phyloP scores from a whole-genome alignment of 176 grass and related monocot genomes.

The Areca catechu region DNA sequence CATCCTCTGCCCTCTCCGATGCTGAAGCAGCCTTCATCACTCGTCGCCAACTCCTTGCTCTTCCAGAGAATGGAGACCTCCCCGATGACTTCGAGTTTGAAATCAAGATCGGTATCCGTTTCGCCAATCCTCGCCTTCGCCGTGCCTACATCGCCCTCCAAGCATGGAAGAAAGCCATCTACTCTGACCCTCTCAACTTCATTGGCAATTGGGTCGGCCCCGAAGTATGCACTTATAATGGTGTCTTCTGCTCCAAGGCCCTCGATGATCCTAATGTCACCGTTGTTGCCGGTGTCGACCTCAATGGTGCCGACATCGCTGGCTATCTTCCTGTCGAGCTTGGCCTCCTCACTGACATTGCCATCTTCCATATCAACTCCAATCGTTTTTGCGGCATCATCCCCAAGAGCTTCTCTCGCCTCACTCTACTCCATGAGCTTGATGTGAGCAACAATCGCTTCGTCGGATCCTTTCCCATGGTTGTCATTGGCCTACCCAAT shows the following conservation, averaged over 20 bases:
- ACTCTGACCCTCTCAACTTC: constrained; percentile 38
- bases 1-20: constrained; percentile 9
- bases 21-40: constrained; percentile 17
- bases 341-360: constrained; percentile 29
- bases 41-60: constrained; percentile 25
- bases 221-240: constrained; percentile 25
- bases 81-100: constrained; percentile 23
- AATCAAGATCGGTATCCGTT: constrained; percentile 17
- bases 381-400: constrained; percentile 41
- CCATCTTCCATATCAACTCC: constrained; percentile 36
- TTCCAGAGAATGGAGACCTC: constrained; percentile 13
- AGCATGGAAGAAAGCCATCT: constrained; percentile 30
- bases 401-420: constrained; percentile 31
- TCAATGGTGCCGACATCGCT: constrained; percentile 32
- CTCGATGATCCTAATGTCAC: constrained; percentile 18
- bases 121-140: constrained; percentile 25
- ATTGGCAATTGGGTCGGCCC: constrained; percentile 33
- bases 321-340: constrained; percentile 30
- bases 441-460: constrained; percentile 42
- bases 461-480: constrained; percentile 30
- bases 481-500: constrained; percentile 14
- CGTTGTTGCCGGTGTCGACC: constrained; percentile 29
- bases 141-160: constrained; percentile 38
- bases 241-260: constrained; percentile 31
- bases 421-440: constrained; percentile 26